Conservation (phyloP, 176 grass and related monocot genomes). For the Oryza rufipogon region DNA sequence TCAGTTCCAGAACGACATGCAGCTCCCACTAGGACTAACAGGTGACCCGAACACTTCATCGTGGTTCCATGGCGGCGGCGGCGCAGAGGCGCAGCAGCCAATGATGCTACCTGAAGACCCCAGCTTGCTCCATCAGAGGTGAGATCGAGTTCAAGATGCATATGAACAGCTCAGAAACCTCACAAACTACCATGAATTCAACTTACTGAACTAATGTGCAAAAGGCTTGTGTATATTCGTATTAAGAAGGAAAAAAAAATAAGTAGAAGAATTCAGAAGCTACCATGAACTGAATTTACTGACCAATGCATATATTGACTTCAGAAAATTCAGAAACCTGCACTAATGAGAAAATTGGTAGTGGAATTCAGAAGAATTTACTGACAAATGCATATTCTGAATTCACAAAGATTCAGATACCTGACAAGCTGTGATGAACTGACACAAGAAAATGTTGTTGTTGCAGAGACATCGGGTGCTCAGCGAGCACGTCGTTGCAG, state of each 20-base stretch:
- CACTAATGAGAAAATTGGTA: too few species aligned
- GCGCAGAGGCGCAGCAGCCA: conserved; percentile 32
- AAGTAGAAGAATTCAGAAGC: neutral
- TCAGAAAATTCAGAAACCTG: neutral
- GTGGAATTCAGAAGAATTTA: neutral
- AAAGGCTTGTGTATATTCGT: neutral
- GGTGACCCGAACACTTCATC: conserved; percentile 43
- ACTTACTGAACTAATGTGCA: neutral
- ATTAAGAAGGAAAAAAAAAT: neutral
- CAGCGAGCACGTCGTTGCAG: conserved; percentile 56
- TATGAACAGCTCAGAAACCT: neutral
- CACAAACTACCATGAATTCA: neutral
- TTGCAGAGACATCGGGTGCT: conserved; percentile 64
- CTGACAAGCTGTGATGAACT: neutral
- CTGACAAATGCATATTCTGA: neutral
- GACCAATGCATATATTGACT: neutral
- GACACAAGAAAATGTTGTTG: neutral
- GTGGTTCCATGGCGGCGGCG: conserved; percentile 50
- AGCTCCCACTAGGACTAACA: conserved; percentile 51
- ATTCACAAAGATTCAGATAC: neutral
- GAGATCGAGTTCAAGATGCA: conserved; percentile 12
- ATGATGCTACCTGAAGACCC: conserved; percentile 61
- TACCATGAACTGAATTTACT: neutral
- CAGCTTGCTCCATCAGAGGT: conserved; percentile 70
- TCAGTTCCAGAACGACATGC: conserved; percentile 64